These are phyloP conservation scores for Ascobolus immersus DNA, from an alignment of 495 filamentous ascomycete species.

Conservation along the genomic window DNA sequence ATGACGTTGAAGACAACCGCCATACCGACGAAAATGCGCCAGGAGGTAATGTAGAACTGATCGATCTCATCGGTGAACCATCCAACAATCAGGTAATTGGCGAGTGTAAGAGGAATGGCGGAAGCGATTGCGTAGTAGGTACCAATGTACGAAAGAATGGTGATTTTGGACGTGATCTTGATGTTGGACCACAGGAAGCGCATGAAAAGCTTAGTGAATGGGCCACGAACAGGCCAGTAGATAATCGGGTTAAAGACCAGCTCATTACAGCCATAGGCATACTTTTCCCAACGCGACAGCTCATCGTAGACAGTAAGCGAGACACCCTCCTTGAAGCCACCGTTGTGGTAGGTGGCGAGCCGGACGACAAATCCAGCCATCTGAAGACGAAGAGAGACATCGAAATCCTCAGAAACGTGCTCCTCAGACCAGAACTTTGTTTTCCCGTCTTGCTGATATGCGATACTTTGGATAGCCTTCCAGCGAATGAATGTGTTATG, in stretches of 20 bases:
- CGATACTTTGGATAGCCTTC: slow-evolving; percentile 52
- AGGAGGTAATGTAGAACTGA: slow-evolving; percentile 51
- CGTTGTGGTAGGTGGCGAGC: slow-evolving; percentile 42
- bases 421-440: slow-evolving; percentile 68
- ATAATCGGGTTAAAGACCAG: slow-evolving; percentile 51
- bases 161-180: slow-evolving; percentile 53
- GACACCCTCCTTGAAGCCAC: slow-evolving; percentile 65
- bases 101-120: slow-evolving; percentile 51
- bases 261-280: slow-evolving; percentile 71
- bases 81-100: slow-evolving; percentile 56
- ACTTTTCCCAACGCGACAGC: slow-evolving; percentile 62
- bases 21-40: slow-evolving; percentile 53
- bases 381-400: slow-evolving; percentile 62
- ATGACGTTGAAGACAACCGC: slow-evolving; percentile 47
- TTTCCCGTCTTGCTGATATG: slow-evolving; percentile 40
- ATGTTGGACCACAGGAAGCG: slow-evolving; percentile 45
- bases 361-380: slow-evolving; percentile 46
- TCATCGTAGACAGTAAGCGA: slow-evolving; percentile 71
- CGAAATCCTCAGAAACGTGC: slow-evolving; percentile 64
- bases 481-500: slow-evolving; percentile 63
- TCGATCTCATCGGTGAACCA: slow-evolving; percentile 50
- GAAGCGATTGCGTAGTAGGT: slow-evolving; percentile 65
- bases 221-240: slow-evolving; percentile 35
- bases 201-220: slow-evolving; percentile 52
- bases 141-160: slow-evolving; percentile 63